Percentiles rank a stretch among this genome's conserved stretches.
Evolutionary conservation across 2,329 filamentous ascomycete genomes (phyloP).

Genomic region (Thyridium curvatum): DNA sequence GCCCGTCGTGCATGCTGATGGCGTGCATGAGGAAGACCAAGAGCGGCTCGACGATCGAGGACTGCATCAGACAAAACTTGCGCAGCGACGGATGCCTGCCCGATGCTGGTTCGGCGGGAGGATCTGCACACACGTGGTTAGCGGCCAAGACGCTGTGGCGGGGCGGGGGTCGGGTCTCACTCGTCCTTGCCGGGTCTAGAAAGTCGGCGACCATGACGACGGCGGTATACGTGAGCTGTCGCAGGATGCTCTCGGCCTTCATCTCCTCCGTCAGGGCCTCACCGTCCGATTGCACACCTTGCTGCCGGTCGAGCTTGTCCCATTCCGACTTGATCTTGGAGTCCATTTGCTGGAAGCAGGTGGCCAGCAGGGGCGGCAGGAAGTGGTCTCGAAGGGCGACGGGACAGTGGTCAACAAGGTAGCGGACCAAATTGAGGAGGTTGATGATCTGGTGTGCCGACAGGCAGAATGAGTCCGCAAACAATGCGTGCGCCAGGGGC

Average conservation of each 20-base stretch:
- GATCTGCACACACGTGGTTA: constrained; percentile 1
- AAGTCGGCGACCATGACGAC: constrained; percentile 89
- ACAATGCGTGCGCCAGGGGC: constrained; percentile 77
- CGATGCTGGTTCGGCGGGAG: constrained; percentile 15
- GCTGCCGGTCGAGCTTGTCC: constrained; percentile 64
- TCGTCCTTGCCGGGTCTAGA: constrained; percentile 66
- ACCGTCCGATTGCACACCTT: constrained; percentile 57
- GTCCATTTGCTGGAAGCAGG: constrained; percentile 82
- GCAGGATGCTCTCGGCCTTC: constrained; percentile 93
- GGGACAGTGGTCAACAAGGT: constrained; percentile 88
- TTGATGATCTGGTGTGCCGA: constrained; percentile 92
- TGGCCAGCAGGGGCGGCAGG: constrained; percentile 73
- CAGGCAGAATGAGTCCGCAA: constrained; percentile 72
- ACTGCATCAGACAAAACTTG: constrained; percentile 74
- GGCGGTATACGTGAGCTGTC: constrained; percentile 86
- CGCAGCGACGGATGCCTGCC: constrained; percentile 55
- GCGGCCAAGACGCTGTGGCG: background rate
- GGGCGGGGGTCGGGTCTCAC: constrained; percentile 31
- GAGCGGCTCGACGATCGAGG: constrained; percentile 76
- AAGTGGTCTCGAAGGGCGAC: constrained; percentile 71
- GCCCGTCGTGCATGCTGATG: constrained; percentile 81
- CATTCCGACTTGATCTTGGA: constrained; percentile 83
- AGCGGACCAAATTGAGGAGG: constrained; percentile 81
- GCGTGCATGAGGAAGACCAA: constrained; percentile 88
- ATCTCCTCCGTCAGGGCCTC: constrained; percentile 91